Conservation (phyloP, 164 flowering plant genomes). For the Umbilicus rupestris region DNA sequence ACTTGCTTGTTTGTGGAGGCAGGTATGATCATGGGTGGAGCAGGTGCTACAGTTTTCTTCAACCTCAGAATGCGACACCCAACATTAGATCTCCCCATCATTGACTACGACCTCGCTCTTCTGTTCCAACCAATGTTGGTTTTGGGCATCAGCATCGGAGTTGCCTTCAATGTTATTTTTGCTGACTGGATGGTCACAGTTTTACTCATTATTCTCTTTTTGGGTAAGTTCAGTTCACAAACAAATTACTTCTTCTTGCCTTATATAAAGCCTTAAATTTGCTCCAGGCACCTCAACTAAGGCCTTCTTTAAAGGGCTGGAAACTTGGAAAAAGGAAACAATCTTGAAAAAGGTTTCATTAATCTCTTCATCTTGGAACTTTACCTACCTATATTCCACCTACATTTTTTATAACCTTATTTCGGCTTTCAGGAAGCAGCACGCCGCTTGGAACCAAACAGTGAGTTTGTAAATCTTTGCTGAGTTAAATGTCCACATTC, state of each 20-base stretch:
- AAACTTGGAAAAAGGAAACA: slow-evolving; percentile 75
- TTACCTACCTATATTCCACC: background rate
- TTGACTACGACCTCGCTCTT: slow-evolving; percentile 42
- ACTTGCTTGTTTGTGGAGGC: slow-evolving; percentile 6
- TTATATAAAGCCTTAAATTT: background rate
- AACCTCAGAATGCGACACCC: slow-evolving; percentile 38
- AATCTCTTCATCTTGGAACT: background rate
- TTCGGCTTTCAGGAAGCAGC: slow-evolving; percentile 46
- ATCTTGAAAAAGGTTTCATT: slow-evolving; percentile 37
- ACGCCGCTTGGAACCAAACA: slow-evolving; percentile 30
- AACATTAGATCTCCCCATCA: slow-evolving; percentile 35
- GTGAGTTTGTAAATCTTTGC: too few species aligned
- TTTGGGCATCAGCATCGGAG: slow-evolving; percentile 47
- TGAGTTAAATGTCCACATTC: too few species aligned
- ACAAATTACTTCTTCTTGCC: background rate
- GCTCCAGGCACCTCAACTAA: slow-evolving; percentile 53
- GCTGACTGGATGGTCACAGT: slow-evolving; percentile 48
- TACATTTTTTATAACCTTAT: background rate
- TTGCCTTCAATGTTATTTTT: slow-evolving; percentile 38
- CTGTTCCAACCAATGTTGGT: slow-evolving; percentile 49
- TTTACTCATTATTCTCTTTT: slow-evolving; percentile 38
- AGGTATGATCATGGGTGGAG: slow-evolving; percentile 55
- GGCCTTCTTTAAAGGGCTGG: slow-evolving; percentile 63
- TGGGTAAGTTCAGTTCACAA: slow-evolving; percentile 19
- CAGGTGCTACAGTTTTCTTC: slow-evolving; percentile 35